Base-by-base conservation (phyloP, 805 yeast genomes). In the Grigorovia yakushimaensis region DNA sequence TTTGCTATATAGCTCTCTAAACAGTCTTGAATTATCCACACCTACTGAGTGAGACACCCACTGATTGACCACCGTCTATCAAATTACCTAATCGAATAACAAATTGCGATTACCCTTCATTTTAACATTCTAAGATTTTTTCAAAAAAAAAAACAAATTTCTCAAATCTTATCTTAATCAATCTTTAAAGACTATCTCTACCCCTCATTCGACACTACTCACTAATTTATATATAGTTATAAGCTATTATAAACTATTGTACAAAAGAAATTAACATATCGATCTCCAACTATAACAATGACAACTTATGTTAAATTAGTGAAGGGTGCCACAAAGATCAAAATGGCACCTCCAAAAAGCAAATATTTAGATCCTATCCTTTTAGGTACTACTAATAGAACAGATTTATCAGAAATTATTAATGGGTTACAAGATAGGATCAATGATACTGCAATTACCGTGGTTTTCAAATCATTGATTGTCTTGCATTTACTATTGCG, bases 311-410 rank as follows among this genome's bases (percentile, higher is more conserved):
- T 81, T 52, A 84, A 84, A 66, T 71, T 83, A 49, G 93, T 84
- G 53, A 85, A 84, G 69, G 80, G 87, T 42, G 88, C 87, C 45
- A 81, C 88, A 15, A 81, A 81, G 64, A 73, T 80, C 33, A 81
- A 81, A 79, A 77, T 87, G 69, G 98, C 98, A 10, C 96, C 98
- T n/a, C 98, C 98, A 6, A 93, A 93, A 67, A 84, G 94, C 37
- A 93, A 93, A 65, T 93, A 93, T 62, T 80, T 93, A 46, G 98
- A 91, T 68, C 98, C 98, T 1, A 87, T 93, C 45, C 72, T 93
- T 30, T 74, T 70, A 41, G 72, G 74, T 7, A 67, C 76, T 0
- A 53, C 67, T 11, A 55, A 58, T 43, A 60, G 56, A 18, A 57
- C 53, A 5, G 74, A 85, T 54, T 81, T 91, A 57, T 71, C 72